Evolutionary conservation across 108 stramenopile genomes (phyloP), one percentile per base, ranked within the genome.

Genomic region (Skeletonema costatum): DNA sequence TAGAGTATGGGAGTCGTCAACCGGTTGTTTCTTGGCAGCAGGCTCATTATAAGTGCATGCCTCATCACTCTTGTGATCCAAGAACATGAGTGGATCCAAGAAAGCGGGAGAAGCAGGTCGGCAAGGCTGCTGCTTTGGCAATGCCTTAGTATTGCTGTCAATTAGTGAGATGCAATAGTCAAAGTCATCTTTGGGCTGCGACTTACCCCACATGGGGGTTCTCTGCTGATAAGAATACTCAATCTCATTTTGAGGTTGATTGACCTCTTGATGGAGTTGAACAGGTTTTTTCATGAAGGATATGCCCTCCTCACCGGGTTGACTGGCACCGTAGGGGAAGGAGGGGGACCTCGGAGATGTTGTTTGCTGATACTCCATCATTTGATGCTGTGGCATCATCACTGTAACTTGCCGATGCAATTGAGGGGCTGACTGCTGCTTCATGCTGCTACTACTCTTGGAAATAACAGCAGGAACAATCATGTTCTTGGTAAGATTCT

Each of bases 401-500:
- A 50, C 17, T 17, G n/a, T 5, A 4, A 5, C 50, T 11, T 11
- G 39, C 39, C 12, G 39, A 10, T 51, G 17, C 50, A 19, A 5
- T 11, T 41, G 50, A 19, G 50, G 6, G 17, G 19, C 6, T 51
- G n/a, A n/a, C 50, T 51, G 50, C 46, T 46, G 62, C 31, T 16
- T 50, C 50, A 19, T 51, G 17, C 7, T 51, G 17, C 12, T 33
- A 17, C 51, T 19, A 64, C 51, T 53, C 32, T 38, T 36, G 33
- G 16, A 32, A 42, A 14, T 1, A 32, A 46, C 29, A 14, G 29
- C 5, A 44, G 36, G 50, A 19, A 56, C 21, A 74, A 66, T 17
- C 32, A 66, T 29, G n/a, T 48, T 75, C 58, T 73, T 67, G 14
- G 81, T 76, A 35, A 72, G 32, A 10, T 41, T 41, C 59, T 76